Percentiles rank a stretch among this genome's conserved stretches.
phyloP scores from a whole-genome alignment of 2,329 filamentous ascomycete genomes.

The Coccinonectria pachysandricola region DNA sequence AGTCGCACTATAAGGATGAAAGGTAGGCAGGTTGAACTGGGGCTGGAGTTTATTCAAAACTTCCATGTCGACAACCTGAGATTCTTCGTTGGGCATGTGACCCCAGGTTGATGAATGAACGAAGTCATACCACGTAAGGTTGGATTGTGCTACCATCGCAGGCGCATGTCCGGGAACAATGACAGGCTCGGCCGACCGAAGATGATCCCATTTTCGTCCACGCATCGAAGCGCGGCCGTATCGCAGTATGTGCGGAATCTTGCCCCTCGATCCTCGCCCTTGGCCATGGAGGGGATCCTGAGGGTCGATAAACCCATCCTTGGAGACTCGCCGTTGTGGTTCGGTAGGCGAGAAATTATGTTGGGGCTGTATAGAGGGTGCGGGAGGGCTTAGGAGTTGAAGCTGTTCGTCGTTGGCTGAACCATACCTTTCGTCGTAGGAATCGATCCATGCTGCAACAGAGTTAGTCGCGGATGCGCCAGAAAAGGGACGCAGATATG shows the following conservation, averaged over 20 bases:
- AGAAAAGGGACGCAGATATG: conserved; percentile 1
- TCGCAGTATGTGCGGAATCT: conserved; percentile 36
- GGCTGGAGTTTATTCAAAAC: conserved; percentile 37
- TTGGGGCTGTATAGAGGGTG: conserved; percentile 27
- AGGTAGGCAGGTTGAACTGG: conserved; percentile 31
- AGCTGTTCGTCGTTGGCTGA: conserved; percentile 28
- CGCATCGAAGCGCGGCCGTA: conserved; percentile 34
- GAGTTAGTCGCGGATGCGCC: conserved; percentile 4
- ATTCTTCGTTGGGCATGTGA: conserved; percentile 34
- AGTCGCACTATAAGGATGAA: conserved; percentile 21
- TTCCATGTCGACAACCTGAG: conserved; percentile 36
- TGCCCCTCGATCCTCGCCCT: conserved; percentile 23
- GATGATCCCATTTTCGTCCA: conserved; percentile 49
- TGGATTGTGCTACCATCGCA: conserved; percentile 25
- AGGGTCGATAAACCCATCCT: conserved; percentile 36
- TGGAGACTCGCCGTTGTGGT: conserved; percentile 32
- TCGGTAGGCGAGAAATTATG: conserved; percentile 33
- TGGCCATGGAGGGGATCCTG: conserved; percentile 28
- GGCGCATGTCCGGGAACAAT: conserved; percentile 42
- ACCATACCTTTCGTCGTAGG: conserved; percentile 34
- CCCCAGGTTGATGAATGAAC: conserved; percentile 44
- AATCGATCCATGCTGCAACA: conserved; percentile 37
- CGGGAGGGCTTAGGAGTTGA: conserved; percentile 28
- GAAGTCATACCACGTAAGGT: conserved; percentile 42
- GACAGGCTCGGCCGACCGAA: conserved; percentile 48